These are phyloP conservation scores for Piromyces finnis DNA, from an alignment of 192 early-diverging fungal species.

Conservation along the genomic window DNA sequence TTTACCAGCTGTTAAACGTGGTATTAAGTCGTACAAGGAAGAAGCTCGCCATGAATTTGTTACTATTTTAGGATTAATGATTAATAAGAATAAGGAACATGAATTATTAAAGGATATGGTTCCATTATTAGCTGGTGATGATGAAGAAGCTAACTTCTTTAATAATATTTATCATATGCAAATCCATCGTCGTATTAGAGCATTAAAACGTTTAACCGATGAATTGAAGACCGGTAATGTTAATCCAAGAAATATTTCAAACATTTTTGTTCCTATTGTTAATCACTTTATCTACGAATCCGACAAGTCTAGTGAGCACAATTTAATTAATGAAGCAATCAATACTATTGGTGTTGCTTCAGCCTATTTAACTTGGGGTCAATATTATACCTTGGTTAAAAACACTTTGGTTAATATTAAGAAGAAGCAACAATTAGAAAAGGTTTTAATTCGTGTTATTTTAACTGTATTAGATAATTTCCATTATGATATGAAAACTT, in stretches of 20 bases:
- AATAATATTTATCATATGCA: conserved; percentile 91
- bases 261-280: conserved; percentile 71
- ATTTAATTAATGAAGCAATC: conserved; percentile 69
- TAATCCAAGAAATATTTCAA: conserved; percentile 22
- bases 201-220: conserved; percentile 50
- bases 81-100: conserved; percentile 11
- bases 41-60: conserved; percentile 56
- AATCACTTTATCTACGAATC: conserved; percentile 73
- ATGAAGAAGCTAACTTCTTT: conserved; percentile 92
- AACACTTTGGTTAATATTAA: conserved; percentile 49
- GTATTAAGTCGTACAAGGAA: conserved; percentile 25
- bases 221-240: conserved; percentile 21
- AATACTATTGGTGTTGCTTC: conserved; percentile 53
- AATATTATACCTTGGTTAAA: conserved; percentile 62
- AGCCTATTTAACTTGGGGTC: conserved; percentile 55
- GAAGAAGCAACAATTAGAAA: conserved; percentile 51
- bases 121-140: conserved; percentile 40
- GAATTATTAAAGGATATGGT: conserved; percentile 50
- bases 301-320: conserved; percentile 42
- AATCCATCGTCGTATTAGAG: conserved; percentile 74
- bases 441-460: conserved; percentile 61
- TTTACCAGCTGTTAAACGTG: conserved; percentile 53
- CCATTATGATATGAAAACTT: conserved; percentile 66
- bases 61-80: conserved; percentile 33
- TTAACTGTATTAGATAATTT: conserved; percentile 72